phyloP scores from a whole-genome alignment of 2,329 filamentous ascomycete species.

The Penicillium italicum region DNA sequence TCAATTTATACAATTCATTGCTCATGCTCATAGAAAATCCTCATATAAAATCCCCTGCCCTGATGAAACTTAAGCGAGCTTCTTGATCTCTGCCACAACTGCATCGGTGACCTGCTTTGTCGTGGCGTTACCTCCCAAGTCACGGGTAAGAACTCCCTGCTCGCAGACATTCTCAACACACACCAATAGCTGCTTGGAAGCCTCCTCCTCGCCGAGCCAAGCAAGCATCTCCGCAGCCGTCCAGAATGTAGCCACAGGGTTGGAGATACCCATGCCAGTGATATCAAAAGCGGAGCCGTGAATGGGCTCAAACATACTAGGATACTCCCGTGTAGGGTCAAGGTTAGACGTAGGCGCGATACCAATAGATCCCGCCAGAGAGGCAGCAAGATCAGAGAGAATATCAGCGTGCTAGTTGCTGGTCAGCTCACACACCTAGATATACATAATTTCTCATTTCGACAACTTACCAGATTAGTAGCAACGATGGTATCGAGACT shows the following conservation, averaged over 20 bases:
- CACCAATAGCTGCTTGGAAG: slow-evolving; percentile 55
- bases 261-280: slow-evolving; percentile 58
- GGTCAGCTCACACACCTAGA: slow-evolving; percentile 15
- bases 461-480: slow-evolving; percentile 50
- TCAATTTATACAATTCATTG: background rate
- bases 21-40: background rate
- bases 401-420: slow-evolving; percentile 56
- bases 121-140: slow-evolving; percentile 56
- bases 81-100: slow-evolving; percentile 52
- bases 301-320: slow-evolving; percentile 62
- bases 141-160: slow-evolving; percentile 53
- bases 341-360: slow-evolving; percentile 69
- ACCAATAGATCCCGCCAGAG: slow-evolving; percentile 66
- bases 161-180: slow-evolving; percentile 61
- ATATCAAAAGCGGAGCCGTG: slow-evolving; percentile 65
- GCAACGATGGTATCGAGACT: slow-evolving; percentile 62
- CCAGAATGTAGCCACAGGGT: slow-evolving; percentile 66
- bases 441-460: background rate
- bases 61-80: slow-evolving; percentile 27
- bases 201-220: slow-evolving; percentile 59
- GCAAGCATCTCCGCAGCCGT: slow-evolving; percentile 65
- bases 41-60: background rate
- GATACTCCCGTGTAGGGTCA: slow-evolving; percentile 59
- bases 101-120: slow-evolving; percentile 60
- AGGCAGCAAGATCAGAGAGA: slow-evolving; percentile 66